Percentiles rank a stretch among this genome's conserved stretches.
These are phyloP conservation scores for Arachnopeziza araneosa DNA, from an alignment of 2,329 filamentous ascomycete genomes.

Conservation along the genomic window DNA sequence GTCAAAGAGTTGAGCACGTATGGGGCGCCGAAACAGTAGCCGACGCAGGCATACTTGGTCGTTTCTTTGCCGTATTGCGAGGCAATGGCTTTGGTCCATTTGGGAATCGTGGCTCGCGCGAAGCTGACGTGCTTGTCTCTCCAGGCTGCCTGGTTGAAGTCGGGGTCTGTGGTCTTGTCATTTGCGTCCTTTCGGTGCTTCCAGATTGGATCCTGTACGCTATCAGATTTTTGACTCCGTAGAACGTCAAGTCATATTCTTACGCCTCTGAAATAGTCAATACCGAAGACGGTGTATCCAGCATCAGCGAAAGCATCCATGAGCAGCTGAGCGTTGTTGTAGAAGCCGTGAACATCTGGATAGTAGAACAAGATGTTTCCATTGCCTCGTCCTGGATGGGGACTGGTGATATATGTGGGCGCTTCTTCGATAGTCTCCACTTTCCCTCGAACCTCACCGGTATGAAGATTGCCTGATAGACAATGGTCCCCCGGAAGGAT, in stretches of 20 bases:
- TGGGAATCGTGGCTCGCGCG: constrained; percentile 38
- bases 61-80: constrained; percentile 5
- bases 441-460: constrained; percentile 34
- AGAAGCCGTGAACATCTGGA: constrained; percentile 41
- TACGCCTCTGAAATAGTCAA: constrained; percentile 42
- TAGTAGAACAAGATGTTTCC: constrained; percentile 41
- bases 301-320: constrained; percentile 43
- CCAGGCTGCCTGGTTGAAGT: constrained; percentile 45
- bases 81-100: constrained; percentile 37
- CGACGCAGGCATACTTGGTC: constrained; percentile 11
- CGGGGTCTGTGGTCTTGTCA: constrained; percentile 29
- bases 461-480: constrained; percentile 35
- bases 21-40: constrained; percentile 33
- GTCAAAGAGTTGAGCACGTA: constrained; percentile 38
- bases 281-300: constrained; percentile 38
- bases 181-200: constrained; percentile 34
- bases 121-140: constrained; percentile 40
- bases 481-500: constrained; percentile 36
- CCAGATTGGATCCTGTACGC: constrained; percentile 37
- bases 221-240: constrained; percentile 1
- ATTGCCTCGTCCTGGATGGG: constrained; percentile 29
- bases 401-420: constrained; percentile 35
- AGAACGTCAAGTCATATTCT: constrained; percentile 3
- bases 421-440: constrained; percentile 32
- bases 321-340: constrained; percentile 37